These are phyloP conservation scores for Apiospora pterosperma DNA, from an alignment of 2,329 filamentous ascomycete species.

Conservation along the genomic window DNA sequence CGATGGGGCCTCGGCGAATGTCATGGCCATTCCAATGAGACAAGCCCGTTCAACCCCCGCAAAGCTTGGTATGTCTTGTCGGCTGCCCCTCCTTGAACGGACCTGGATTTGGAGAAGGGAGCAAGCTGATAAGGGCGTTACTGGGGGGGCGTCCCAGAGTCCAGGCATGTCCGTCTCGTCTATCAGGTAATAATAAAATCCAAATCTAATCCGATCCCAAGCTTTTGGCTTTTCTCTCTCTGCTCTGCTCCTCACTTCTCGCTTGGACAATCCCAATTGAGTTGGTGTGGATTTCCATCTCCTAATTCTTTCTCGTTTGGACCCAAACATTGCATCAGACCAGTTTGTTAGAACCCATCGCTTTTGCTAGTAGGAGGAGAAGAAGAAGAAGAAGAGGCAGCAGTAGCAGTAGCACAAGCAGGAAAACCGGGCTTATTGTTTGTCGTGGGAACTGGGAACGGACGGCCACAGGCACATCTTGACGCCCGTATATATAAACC, in stretches of 20 bases:
- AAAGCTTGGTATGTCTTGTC: slow-evolving; percentile 1
- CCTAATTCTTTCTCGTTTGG: not conserved
- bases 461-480: not conserved
- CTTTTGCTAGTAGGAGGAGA: not conserved
- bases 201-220: slow-evolving; percentile 1
- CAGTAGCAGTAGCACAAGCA: no score
- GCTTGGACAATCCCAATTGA: slow-evolving; percentile 6
- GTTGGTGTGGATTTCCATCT: not conserved
- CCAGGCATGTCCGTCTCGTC: no score
- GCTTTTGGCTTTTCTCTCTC: not conserved
- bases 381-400: no score
- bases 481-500: not conserved
- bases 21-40: not conserved
- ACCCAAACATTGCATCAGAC: not conserved
- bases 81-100: not conserved
- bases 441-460: not conserved
- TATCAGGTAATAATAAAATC: not conserved
- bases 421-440: not conserved
- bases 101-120: not conserved
- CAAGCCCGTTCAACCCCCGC: not conserved
- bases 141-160: no score
- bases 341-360: not conserved
- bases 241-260: not conserved
- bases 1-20: not conserved
- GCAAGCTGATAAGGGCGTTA: not conserved